Evolutionary conservation across 129 eudicot species (phyloP).

Genomic region (Flaveria robusta): DNA sequence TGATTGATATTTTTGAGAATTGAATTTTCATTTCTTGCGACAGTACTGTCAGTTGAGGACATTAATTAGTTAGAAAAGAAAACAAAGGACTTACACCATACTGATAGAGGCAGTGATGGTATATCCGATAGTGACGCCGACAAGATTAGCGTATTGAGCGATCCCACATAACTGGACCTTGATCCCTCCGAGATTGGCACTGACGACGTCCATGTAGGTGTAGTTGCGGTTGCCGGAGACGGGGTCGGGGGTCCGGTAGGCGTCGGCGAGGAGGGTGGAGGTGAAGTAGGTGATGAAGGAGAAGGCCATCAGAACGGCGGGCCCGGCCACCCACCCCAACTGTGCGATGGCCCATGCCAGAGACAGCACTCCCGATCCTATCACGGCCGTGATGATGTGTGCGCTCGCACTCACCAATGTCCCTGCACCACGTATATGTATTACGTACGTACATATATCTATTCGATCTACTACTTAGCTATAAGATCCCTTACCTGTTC

Average conservation of each 20-base stretch:
- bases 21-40: too few relatives aligned
- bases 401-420: constrained; percentile 65
- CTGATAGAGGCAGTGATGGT: constrained; percentile 95
- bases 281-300: constrained; percentile 82
- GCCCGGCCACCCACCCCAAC: constrained; percentile 86
- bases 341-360: constrained; percentile 94
- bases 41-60: too few relatives aligned
- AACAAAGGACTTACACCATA: constrained; percentile 89
- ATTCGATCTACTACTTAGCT: neutral
- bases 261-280: constrained; percentile 73
- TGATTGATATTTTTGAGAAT: too few relatives aligned
- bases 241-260: constrained; percentile 71
- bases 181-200: constrained; percentile 65
- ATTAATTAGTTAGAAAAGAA: too few relatives aligned
- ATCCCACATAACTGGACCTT: constrained; percentile 78
- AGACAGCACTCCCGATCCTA: constrained; percentile 89
- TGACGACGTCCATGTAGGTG: constrained; percentile 81
- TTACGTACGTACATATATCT: too few relatives aligned
- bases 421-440: neutral
- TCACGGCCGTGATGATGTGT: constrained; percentile 90
- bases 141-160: constrained; percentile 69
- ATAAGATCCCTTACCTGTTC: constrained; percentile 62
- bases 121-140: constrained; percentile 81
- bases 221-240: constrained; percentile 71
- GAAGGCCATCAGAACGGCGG: constrained; percentile 65